Evolutionary conservation across 1,284 basidiomycete genomes (phyloP).

Genomic region (Wolfiporia cocos): DNA sequence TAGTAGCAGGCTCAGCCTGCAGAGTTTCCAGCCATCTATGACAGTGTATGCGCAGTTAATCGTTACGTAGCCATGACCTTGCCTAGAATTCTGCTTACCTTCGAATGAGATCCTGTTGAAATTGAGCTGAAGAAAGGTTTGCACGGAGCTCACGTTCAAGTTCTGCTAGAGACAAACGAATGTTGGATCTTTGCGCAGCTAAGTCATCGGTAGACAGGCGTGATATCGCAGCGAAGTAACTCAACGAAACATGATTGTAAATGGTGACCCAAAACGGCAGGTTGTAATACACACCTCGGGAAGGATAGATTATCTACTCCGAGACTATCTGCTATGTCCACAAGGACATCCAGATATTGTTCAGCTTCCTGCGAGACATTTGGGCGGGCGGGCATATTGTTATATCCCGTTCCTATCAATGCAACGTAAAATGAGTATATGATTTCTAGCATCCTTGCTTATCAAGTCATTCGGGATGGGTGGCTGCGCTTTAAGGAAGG

Average conservation of each 20-base stretch:
- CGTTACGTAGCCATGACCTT: not conserved
- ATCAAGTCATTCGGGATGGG: too few relatives aligned
- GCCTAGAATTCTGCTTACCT: constrained; percentile 25
- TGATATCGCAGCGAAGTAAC: constrained; percentile 32
- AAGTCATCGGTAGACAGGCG: constrained; percentile 28
- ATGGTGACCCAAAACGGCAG: not conserved
- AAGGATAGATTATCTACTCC: constrained; percentile 21
- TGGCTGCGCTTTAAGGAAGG: too few relatives aligned
- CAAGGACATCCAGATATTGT: constrained; percentile 12
- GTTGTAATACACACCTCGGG: constrained; percentile 12
- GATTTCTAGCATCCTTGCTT: too few relatives aligned
- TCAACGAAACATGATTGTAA: constrained; percentile 10
- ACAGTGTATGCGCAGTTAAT: not conserved
- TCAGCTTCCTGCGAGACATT: constrained; percentile 1
- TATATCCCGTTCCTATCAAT: too few relatives aligned
- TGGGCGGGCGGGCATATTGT: not conserved
- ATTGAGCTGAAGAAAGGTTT: constrained; percentile 26
- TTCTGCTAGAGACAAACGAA: constrained; percentile 26
- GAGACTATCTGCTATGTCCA: constrained; percentile 17
- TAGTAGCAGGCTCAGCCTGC: constrained; percentile 18
- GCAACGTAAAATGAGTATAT: too few relatives aligned
- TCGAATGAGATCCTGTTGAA: constrained; percentile 31
- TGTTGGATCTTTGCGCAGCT: constrained; percentile 23
- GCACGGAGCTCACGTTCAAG: constrained; percentile 31
- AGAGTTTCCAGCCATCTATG: constrained; percentile 33